These are phyloP conservation scores for Stachybotrys chartarum DNA, from an alignment of 2,329 filamentous ascomycete species.

Conservation along the genomic window DNA sequence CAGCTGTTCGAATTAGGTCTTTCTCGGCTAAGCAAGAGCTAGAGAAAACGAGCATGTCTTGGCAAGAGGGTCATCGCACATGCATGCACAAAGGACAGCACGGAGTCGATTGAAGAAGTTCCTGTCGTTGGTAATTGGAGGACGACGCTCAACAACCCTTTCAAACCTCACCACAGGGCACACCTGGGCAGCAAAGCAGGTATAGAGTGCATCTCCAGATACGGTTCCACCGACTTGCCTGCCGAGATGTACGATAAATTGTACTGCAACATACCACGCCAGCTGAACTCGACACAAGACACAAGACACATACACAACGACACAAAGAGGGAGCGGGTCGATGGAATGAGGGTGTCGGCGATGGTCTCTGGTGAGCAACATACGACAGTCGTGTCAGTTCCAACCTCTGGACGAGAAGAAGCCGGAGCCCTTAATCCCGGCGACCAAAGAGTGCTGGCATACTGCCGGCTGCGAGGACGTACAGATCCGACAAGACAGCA, in stretches of 20 bases:
- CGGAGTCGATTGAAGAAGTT: no score
- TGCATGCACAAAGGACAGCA: no score
- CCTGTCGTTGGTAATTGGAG: no score
- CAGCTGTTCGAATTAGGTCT: no score
- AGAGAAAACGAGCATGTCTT: no score
- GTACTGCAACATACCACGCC: not conserved
- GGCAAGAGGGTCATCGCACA: no score
- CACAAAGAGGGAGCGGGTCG: not conserved
- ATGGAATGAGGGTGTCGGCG: not conserved
- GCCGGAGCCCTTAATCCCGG: not conserved
- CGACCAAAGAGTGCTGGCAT: not conserved
- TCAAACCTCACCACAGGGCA: not conserved
- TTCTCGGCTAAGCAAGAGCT: no score
- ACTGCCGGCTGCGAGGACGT: not conserved
- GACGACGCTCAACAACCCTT: no score
- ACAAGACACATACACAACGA: not conserved
- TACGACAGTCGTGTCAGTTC: not conserved
- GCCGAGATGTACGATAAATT: not conserved
- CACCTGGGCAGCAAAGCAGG: not conserved
- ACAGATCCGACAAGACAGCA: not conserved
- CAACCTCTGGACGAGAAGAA: not conserved
- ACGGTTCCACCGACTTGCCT: not conserved
- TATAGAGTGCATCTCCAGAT: not conserved
- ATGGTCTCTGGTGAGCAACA: not conserved
- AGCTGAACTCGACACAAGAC: not conserved